Conservation (phyloP, 345 rosid genomes). For the Chamaenerion angustifolium region DNA sequence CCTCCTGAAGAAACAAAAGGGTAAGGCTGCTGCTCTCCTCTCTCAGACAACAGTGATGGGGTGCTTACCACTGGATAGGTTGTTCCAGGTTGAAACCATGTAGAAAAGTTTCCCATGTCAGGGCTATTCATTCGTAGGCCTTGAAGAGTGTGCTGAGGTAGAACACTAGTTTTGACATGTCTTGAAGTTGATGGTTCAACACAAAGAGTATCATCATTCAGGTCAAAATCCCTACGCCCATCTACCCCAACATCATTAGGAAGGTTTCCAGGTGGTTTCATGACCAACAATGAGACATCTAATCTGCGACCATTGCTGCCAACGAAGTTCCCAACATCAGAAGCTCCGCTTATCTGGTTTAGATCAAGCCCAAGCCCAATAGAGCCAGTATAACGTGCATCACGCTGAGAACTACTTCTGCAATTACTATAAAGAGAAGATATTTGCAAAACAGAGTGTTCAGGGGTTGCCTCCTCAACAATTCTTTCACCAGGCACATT, state of each 20-base stretch:
- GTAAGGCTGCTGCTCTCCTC: conserved; percentile 49
- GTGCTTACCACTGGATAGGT: conserved; percentile 39
- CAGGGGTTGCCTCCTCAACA: conserved; percentile 51
- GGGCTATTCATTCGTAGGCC: conserved; percentile 34
- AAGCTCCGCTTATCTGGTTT: conserved; percentile 49
- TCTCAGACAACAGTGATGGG: conserved; percentile 46
- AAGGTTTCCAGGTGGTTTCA: no score
- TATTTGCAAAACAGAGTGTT: conserved; percentile 19
- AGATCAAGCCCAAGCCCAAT: conserved; percentile 82
- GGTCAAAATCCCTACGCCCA: conserved; percentile 54
- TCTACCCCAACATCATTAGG: conserved; percentile 2
- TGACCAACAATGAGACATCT: conserved; percentile 10
- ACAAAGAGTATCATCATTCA: conserved; percentile 74
- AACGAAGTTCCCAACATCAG: conserved; percentile 27
- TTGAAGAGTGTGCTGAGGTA: conserved; percentile 32
- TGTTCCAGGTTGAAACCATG: conserved; percentile 58
- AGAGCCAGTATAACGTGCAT: conserved; percentile 20
- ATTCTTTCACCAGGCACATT: conserved; percentile 78
- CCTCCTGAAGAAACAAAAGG: conserved; percentile 41
- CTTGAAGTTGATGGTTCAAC: conserved; percentile 33
- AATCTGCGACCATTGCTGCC: conserved; percentile 23
- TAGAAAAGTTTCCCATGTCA: conserved; percentile 26
- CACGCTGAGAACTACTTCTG: conserved; percentile 15
- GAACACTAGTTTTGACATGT: conserved; percentile 21
- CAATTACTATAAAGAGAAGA: conserved; percentile 13